These are phyloP conservation scores for Epichloe gansuensis DNA, from an alignment of 2,329 filamentous ascomycete genomes.

Conservation along the genomic window DNA sequence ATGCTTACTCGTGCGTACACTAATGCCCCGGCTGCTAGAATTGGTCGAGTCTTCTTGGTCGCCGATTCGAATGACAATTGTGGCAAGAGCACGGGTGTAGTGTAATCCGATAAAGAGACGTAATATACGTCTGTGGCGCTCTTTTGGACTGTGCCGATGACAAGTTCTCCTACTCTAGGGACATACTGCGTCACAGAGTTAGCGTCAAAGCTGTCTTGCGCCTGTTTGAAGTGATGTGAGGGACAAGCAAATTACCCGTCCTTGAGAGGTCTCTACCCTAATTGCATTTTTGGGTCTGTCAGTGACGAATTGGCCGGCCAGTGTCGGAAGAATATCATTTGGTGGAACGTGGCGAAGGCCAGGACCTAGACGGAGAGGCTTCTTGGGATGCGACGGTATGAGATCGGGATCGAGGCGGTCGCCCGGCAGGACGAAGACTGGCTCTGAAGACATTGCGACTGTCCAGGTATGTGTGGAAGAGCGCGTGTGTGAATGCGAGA, in stretches of 20 bases:
- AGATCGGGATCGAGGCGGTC: constrained; percentile 54
- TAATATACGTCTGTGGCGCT: constrained; percentile 66
- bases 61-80: constrained; percentile 89
- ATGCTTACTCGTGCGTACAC: constrained; percentile 79
- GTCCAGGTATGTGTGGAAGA: not conserved
- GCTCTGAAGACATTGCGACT: constrained; percentile 39
- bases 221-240: not conserved
- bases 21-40: constrained; percentile 59
- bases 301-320: constrained; percentile 53
- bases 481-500: not conserved
- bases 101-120: constrained; percentile 58
- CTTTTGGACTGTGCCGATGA: constrained; percentile 76
- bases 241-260: constrained; percentile 40
- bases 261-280: constrained; percentile 60
- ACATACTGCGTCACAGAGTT: constrained; percentile 46
- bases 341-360: constrained; percentile 73
- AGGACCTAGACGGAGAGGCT: constrained; percentile 67
- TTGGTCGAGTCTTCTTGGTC: constrained; percentile 79
- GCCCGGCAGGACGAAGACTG: constrained; percentile 67
- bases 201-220: not conserved
- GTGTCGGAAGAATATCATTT: constrained; percentile 55
- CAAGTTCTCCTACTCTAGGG: constrained; percentile 67
- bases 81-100: constrained; percentile 55
- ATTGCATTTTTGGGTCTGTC: constrained; percentile 64
- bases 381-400: constrained; percentile 55